These are phyloP conservation scores for Krasilnikovozyma curviuscula DNA, from an alignment of 768 basidiomycete genomes.

Conservation along the genomic window DNA sequence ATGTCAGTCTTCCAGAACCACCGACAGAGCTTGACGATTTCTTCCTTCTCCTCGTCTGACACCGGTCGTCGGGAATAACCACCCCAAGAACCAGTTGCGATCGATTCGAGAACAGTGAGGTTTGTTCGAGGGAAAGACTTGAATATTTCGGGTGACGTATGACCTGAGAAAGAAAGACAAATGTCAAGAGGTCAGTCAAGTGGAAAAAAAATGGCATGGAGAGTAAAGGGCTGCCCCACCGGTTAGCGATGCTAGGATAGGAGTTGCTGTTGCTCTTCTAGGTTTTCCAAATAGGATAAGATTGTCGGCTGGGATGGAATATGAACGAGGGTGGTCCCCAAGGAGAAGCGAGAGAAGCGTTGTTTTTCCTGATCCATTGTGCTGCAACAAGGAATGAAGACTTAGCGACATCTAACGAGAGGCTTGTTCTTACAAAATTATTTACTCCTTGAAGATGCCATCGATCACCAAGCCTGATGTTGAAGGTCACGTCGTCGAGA, in stretches of 20 bases:
- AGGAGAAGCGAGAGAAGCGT: slow-evolving; percentile 76
- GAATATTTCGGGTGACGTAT: slow-evolving; percentile 72
- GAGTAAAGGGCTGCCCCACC: too few relatives aligned
- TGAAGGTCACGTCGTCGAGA: slow-evolving; percentile 60
- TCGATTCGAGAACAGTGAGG: slow-evolving; percentile 54
- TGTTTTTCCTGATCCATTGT: slow-evolving; percentile 83
- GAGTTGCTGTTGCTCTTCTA: slow-evolving; percentile 47
- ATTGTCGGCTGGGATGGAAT: slow-evolving; percentile 38
- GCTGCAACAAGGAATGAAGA: neutral
- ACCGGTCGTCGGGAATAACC: slow-evolving; percentile 42
- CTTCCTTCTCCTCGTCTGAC: slow-evolving; percentile 29
- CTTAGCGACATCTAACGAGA: too few relatives aligned
- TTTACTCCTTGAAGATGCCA: slow-evolving; percentile 86
- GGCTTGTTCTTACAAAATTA: slow-evolving; percentile 43
- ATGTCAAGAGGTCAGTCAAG: too few relatives aligned
- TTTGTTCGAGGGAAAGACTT: slow-evolving; percentile 54
- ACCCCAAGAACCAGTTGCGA: slow-evolving; percentile 80
- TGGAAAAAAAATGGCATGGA: too few relatives aligned
- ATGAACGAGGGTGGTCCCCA: slow-evolving; percentile 90
- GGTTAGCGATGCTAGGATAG: slow-evolving; percentile 17
- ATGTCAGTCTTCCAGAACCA: too few relatives aligned
- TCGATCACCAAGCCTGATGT: slow-evolving; percentile 55
- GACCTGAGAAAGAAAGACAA: too few relatives aligned
- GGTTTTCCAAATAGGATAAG: slow-evolving; percentile 44
- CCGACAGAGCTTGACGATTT: slow-evolving; percentile 42